Base-by-base conservation (phyloP, 2,329 filamentous ascomycete genomes). In the Zymoseptoria pseudotritici region DNA sequence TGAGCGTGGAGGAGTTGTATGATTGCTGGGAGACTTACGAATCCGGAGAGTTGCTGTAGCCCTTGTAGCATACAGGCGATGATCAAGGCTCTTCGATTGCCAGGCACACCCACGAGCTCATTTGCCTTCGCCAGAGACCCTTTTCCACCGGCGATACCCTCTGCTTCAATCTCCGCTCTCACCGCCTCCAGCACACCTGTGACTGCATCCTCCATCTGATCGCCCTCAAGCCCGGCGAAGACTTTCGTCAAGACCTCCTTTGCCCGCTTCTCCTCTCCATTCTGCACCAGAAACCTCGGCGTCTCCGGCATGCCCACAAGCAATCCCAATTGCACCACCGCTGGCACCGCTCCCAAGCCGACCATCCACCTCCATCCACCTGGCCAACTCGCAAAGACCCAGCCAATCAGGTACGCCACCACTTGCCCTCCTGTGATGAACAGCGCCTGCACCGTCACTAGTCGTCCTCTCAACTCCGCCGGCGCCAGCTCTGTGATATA, bases 291-390 rank as follows among this genome's bases (percentile, higher is more conserved):
- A 88, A 90, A 97, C 22, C 93, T 82, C 36, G 93, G 93, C 11
- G 90, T 95, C 75, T 97, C 93, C 0, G 91, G 91, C 83, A 96
- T 87, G 56, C 85, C 79, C 2, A 85, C 67, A 61, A 97, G 76
- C 58, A 95, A 76, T 0, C 80, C 71, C 4, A 84, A 82, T 72
- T 97, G 93, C 3, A 91, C 58, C 0, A 83, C 73, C 0, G 91
- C 92, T 0, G 93, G 93, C 24, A 88, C 63, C 8, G 89, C 89
- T 0, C 92, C 93, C 0, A 97, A 75, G 0, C 92, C 92, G 0
- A 97, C 91, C 83, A 96, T 92, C 86, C 89, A 95, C 55, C 91
- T 81, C 92, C 93, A 97, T 1, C 88, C 90, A 11, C 81, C 82
- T 7, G 67, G 61, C 7, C 82, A 80, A 9, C 63, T 63, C 5